These are phyloP conservation scores for Naegleria gruberi DNA, from an alignment of 208 protist genomes.

Conservation along the genomic window DNA sequence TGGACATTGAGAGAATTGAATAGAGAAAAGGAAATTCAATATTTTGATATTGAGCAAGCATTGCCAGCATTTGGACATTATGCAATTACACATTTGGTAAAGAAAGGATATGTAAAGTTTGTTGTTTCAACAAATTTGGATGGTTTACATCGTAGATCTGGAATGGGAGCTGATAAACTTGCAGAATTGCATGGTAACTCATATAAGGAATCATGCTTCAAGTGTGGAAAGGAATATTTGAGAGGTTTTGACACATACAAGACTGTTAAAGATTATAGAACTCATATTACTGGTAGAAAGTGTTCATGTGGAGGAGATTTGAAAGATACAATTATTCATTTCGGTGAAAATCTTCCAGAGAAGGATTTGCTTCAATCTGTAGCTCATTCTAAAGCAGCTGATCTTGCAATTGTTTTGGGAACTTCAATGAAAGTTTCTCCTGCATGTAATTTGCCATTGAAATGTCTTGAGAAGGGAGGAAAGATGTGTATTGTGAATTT, in stretches of 20 bases:
- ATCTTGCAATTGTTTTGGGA: not conserved
- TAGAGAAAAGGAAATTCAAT: not conserved
- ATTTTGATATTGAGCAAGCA: not conserved
- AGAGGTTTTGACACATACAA: not conserved
- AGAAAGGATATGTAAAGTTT: not conserved
- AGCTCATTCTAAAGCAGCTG: not conserved
- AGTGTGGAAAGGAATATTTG: slow-evolving; percentile 7
- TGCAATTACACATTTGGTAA: not conserved
- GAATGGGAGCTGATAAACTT: not conserved
- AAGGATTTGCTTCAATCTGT: not conserved
- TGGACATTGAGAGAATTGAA: not conserved
- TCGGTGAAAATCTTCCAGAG: not conserved
- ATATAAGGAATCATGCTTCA: not conserved
- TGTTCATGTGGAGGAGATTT: slow-evolving; percentile 7
- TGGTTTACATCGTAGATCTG: slow-evolving; percentile 18
- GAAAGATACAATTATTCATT: slow-evolving; percentile 17
- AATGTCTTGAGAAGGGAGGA: not conserved
- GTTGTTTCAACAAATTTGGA: slow-evolving; percentile 18
- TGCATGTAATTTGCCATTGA: not conserved
- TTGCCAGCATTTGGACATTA: not conserved
- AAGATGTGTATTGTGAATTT: not conserved
- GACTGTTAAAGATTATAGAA: not conserved
- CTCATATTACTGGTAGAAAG: slow-evolving; percentile 14
- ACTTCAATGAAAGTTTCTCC: not conserved
- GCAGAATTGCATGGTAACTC: slow-evolving; percentile 22